A percentile compares a stretch with the other conserved stretches of the same genome.
These are phyloP conservation scores for Zygosaccharomyces kombuchaensis DNA, from an alignment of 805 yeast species.

Conservation along the genomic window DNA sequence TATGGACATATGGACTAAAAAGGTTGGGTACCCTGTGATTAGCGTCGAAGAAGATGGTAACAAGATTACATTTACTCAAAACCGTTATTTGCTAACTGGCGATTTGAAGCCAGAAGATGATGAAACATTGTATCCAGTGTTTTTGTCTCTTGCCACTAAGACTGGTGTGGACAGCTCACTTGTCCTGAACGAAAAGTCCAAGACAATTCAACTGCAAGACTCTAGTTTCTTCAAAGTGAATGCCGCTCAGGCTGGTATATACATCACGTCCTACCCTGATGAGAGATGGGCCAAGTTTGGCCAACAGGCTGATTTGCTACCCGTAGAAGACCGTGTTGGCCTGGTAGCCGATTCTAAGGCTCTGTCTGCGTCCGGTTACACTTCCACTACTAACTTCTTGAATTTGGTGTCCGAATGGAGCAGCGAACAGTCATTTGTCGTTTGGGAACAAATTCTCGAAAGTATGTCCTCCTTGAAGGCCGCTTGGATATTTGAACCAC, in stretches of 20 bases:
- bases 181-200: constrained; percentile 49
- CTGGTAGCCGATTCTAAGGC: constrained; percentile 76
- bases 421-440: constrained; percentile 56
- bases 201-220: constrained; percentile 42
- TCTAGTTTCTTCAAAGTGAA: constrained; percentile 61
- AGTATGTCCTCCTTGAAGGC: constrained; percentile 46
- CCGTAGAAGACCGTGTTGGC: constrained; percentile 76
- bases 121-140: constrained; percentile 62
- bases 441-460: constrained; percentile 58
- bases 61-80: constrained; percentile 56
- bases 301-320: constrained; percentile 49
- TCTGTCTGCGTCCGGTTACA: constrained; percentile 65
- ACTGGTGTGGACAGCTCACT: constrained; percentile 57
- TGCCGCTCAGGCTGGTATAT: constrained; percentile 70
- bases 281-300: constrained; percentile 70
- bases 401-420: constrained; percentile 58
- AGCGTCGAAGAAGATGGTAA: constrained; percentile 55
- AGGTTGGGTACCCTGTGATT: constrained; percentile 73
- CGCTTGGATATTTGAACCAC: constrained; percentile 54
- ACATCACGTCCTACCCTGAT: constrained; percentile 65
- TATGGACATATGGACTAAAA: constrained; percentile 78
- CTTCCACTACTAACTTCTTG: constrained; percentile 57
- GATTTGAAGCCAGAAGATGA: constrained; percentile 76
- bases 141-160: constrained; percentile 56
- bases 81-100: constrained; percentile 71